phyloP scores from a whole-genome alignment of 805 yeast species.

The Kazachstania bromeliacearum region DNA sequence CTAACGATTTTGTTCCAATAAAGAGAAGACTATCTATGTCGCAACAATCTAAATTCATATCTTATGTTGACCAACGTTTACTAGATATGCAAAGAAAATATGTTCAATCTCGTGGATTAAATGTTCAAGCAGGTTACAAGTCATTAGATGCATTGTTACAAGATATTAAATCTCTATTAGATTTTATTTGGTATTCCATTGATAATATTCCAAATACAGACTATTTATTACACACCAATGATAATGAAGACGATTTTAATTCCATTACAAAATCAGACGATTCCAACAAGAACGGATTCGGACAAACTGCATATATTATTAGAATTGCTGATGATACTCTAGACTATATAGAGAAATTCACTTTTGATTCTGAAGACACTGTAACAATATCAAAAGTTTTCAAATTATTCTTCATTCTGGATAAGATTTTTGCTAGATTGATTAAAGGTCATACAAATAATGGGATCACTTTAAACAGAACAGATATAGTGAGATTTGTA shows the following conservation, averaged over 20 bases:
- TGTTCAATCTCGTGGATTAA: constrained; percentile 34
- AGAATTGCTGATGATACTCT: constrained; percentile 57
- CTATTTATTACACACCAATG: constrained; percentile 8
- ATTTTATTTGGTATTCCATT: constrained; percentile 56
- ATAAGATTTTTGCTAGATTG: constrained; percentile 33
- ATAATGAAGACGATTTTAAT: not conserved
- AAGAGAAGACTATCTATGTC: constrained; percentile 30
- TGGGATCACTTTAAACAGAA: constrained; percentile 31
- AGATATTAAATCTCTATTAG: constrained; percentile 42
- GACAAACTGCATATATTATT: constrained; percentile 55
- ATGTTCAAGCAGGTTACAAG: constrained; percentile 25
- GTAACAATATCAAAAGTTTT: constrained; percentile 31
- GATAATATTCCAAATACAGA: constrained; percentile 29
- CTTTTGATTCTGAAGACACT: constrained; percentile 19
- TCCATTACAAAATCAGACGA: not conserved
- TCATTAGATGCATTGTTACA: constrained; percentile 30
- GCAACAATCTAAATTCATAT: constrained; percentile 49
- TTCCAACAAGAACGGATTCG: constrained; percentile 28
- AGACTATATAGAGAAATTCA: constrained; percentile 45
- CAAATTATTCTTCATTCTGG: constrained; percentile 33
- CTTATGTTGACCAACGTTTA: constrained; percentile 46
- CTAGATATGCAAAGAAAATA: constrained; percentile 47
- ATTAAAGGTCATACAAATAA: constrained; percentile 32
- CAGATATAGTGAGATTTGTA: constrained; percentile 43
- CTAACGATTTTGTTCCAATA: not conserved